Percentiles rank a stretch among this genome's conserved stretches.
Conservation (phyloP, 805 yeast species). For the Schizosaccharomyces osmophilus region DNA sequence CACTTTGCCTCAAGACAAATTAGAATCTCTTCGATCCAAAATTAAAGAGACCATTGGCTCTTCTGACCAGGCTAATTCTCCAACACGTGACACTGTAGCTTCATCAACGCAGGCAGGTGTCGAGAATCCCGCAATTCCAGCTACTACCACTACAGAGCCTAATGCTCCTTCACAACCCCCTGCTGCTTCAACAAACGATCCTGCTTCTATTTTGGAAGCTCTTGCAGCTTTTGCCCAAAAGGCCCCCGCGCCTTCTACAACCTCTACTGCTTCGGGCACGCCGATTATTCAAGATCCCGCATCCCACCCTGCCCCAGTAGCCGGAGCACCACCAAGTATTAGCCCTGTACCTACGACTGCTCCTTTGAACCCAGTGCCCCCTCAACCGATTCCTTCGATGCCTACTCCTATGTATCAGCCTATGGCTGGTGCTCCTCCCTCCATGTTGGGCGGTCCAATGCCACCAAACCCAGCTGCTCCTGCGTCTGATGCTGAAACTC, state of each 20-base stretch:
- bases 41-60: neutral
- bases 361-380: neutral
- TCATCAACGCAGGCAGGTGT: neutral
- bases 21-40: conserved; percentile 11
- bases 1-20: conserved; percentile 37
- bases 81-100: neutral
- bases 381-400: too few species aligned
- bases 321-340: neutral
- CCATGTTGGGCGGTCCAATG: neutral
- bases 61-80: neutral
- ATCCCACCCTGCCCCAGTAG: neutral
- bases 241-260: conserved; percentile 2
- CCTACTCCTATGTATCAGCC: too few species aligned
- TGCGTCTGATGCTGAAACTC: conserved; percentile 8
- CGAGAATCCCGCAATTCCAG: neutral
- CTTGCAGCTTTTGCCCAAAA: conserved; percentile 35
- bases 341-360: neutral
- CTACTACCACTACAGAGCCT: neutral
- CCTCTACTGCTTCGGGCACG: neutral
- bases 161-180: neutral
- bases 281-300: neutral
- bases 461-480: neutral
- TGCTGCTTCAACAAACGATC: conserved; percentile 7
- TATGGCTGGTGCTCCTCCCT: neutral
- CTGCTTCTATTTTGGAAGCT: conserved; percentile 45